phyloP scores from a whole-genome alignment of 1,139 yeast species.

The Geotrichum australiense region DNA sequence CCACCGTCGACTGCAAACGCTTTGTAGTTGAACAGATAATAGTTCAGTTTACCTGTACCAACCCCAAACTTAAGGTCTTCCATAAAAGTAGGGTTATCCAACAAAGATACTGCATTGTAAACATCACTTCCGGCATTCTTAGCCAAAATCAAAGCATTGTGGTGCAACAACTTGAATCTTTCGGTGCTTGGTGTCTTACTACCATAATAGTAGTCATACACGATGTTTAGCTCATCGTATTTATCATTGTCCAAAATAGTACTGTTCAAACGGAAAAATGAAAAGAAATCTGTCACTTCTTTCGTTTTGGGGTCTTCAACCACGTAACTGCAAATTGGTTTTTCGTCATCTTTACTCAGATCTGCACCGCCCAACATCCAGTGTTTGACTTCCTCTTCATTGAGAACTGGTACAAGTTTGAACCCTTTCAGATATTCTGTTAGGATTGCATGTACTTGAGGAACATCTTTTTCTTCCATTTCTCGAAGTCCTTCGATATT shows the following conservation, averaged over 20 bases:
- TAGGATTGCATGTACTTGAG: conserved; percentile 54
- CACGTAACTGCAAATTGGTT: conserved; percentile 72
- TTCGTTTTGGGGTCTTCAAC: conserved; percentile 49
- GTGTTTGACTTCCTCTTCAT: conserved; percentile 62
- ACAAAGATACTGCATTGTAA: conserved; percentile 84
- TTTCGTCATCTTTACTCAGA: conserved; percentile 31
- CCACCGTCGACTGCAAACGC: conserved; percentile 82
- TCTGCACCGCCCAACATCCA: conserved; percentile 55
- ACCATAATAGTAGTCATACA: conserved; percentile 87
- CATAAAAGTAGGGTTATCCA: conserved; percentile 79
- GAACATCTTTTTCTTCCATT: conserved; percentile 55
- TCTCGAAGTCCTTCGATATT: conserved; percentile 55
- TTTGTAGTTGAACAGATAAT: conserved; percentile 83
- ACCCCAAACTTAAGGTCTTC: conserved; percentile 81
- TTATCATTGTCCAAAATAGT: conserved; percentile 64
- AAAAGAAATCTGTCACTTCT: conserved; percentile 75
- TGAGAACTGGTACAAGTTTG: conserved; percentile 66
- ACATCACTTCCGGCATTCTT: conserved; percentile 69
- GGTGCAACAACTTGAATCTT: conserved; percentile 57
- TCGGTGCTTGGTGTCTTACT: conserved; percentile 34
- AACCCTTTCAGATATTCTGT: conserved; percentile 57
- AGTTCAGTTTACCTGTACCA: conserved; percentile 90
- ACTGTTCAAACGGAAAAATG: conserved; percentile 84
- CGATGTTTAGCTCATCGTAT: conserved; percentile 71
- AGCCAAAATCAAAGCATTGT: conserved; percentile 73